Percentiles rank a stretch among this genome's conserved stretches.
phyloP scores from a whole-genome alignment of 2,329 filamentous ascomycete species.

The Aspergillus ustus region DNA sequence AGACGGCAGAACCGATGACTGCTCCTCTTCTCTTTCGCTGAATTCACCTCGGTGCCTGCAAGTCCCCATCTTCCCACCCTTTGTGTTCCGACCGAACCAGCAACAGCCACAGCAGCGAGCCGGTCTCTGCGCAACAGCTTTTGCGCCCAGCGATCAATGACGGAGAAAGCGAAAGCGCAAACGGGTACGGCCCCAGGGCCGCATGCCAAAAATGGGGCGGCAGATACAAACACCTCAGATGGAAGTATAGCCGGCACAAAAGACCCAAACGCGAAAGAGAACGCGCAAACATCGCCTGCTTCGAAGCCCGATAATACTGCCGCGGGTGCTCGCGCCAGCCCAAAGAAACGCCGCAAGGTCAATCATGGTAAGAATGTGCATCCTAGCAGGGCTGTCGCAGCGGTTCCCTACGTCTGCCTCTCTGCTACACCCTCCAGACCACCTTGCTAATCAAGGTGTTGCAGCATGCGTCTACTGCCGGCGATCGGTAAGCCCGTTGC shows the following conservation, averaged over 20 bases:
- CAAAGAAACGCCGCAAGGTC: conserved; percentile 86
- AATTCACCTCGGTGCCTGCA: conserved; percentile 32
- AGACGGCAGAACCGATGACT: conserved; percentile 15
- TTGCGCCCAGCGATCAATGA: conserved; percentile 35
- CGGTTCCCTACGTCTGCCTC: conserved; percentile 20
- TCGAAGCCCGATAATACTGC: conserved; percentile 40
- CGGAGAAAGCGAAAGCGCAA: conserved; percentile 33
- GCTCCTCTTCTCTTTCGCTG: conserved; percentile 4
- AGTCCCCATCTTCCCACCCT: conserved; percentile 28
- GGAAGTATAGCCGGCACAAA: conserved; percentile 27
- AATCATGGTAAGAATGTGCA: conserved; percentile 72
- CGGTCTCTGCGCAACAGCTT: conserved; percentile 30
- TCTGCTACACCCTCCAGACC: conserved; percentile 21
- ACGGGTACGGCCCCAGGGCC: conserved; percentile 32
- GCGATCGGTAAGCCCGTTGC: conserved; percentile 74
- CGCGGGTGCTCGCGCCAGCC: conserved; percentile 54
- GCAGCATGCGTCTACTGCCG: conserved; percentile 87
- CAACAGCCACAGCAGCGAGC: conserved; percentile 22
- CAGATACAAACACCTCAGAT: conserved; percentile 27
- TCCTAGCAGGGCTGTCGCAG: conserved; percentile 32
- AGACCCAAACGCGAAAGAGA: conserved; percentile 38
- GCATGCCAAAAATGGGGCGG: conserved; percentile 34
- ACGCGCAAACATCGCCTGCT: conserved; percentile 28
- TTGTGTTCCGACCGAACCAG: conserved; percentile 25
- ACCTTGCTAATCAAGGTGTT: conserved; percentile 37